A percentile compares a stretch with the other conserved stretches of the same genome.
Conservation (phyloP, 2,329 filamentous ascomycete species). For the Pseudogymnoascus sp. region DNA sequence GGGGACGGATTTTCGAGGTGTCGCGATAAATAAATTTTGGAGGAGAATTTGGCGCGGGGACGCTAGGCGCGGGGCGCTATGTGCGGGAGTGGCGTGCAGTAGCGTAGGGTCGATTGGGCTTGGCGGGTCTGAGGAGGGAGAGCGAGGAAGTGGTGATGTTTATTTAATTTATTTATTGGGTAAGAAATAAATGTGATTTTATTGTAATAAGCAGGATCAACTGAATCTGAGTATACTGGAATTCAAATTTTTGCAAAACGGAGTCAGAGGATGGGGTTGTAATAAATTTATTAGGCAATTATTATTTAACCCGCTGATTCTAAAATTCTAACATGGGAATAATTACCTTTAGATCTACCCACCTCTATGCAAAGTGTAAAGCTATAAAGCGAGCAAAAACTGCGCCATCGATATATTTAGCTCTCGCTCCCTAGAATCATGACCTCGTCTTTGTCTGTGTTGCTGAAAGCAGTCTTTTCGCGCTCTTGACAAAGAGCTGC, state of each 20-base stretch:
- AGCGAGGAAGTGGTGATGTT: neutral
- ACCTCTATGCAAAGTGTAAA: neutral
- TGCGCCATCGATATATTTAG: neutral
- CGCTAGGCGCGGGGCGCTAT: conserved; percentile 8
- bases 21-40: conserved; percentile 12
- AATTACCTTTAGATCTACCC: neutral
- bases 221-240: neutral
- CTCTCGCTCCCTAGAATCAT: neutral
- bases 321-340: neutral
- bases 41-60: conserved; percentile 7
- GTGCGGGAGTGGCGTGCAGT: conserved; percentile 7
- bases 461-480: neutral
- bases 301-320: neutral
- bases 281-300: neutral
- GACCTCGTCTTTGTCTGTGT: neutral
- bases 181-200: neutral
- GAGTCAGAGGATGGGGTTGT: neutral
- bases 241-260: neutral
- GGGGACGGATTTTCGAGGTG: neutral
- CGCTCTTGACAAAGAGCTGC: neutral
- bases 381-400: neutral
- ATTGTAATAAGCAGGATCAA: neutral
- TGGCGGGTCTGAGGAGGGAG: neutral
- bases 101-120: conserved; percentile 1
- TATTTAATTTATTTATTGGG: neutral